These are phyloP conservation scores for Moricandia moricandioides DNA, from an alignment of 345 rosid species.

Conservation along the genomic window DNA sequence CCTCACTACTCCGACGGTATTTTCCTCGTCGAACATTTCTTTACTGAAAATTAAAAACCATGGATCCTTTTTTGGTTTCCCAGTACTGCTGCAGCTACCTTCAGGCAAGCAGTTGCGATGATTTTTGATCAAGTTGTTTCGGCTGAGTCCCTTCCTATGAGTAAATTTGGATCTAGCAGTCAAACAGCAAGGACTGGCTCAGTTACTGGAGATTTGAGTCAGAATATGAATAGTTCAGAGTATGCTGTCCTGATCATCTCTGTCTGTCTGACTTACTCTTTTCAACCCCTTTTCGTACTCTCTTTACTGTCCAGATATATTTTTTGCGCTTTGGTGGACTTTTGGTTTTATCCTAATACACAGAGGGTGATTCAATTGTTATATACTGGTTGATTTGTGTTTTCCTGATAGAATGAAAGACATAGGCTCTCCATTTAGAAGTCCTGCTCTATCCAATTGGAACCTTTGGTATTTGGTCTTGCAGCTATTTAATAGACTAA, in stretches of 20 bases:
- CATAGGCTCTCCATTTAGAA: conserved; percentile 18
- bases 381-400: conserved; percentile 17
- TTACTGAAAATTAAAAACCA: background rate
- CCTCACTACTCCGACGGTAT: conserved; percentile 2
- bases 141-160: conserved; percentile 79
- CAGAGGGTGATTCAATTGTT: background rate
- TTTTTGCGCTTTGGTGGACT: background rate
- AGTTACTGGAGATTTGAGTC: conserved; percentile 78
- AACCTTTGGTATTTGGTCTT: conserved; percentile 17
- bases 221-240: conserved; percentile 72
- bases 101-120: conserved; percentile 97
- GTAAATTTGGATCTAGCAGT: conserved; percentile 64
- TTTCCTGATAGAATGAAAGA: conserved; percentile 12
- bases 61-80: conserved; percentile 23
- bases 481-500: conserved; percentile 31
- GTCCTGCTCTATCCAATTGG: background rate
- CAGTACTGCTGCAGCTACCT: conserved; percentile 99
- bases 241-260: conserved; percentile 39
- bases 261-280: conserved; percentile 11
- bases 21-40: background rate
- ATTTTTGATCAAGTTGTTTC: conserved; percentile 83
- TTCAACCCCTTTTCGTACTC: background rate
- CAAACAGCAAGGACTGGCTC: conserved; percentile 68
- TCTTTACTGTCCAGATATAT: background rate
- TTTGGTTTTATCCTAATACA: background rate